A percentile compares a stretch with the other conserved stretches of the same genome.
Evolutionary conservation across 495 filamentous ascomycete genomes (phyloP).

Genomic region (Penicillium crystallinum): DNA sequence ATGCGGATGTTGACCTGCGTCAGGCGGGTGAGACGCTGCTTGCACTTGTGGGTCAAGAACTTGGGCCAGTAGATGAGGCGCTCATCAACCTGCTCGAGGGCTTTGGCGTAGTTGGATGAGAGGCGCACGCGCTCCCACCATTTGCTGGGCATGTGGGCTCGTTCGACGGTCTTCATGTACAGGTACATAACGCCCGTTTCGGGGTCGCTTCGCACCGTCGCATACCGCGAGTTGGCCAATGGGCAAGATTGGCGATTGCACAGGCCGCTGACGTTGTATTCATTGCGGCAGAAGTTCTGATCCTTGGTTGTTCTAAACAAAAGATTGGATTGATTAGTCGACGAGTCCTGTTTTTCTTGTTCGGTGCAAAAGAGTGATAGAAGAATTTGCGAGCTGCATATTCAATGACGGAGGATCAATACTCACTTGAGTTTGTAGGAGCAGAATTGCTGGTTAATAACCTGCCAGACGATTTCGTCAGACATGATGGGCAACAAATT

Average conservation of each 20-base stretch:
- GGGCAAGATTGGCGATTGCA: conserved; percentile 95
- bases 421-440: conserved; percentile 90
- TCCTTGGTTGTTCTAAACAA: conserved; percentile 72
- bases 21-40: conserved; percentile 89
- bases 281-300: conserved; percentile 92
- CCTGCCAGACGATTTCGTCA: conserved; percentile 97
- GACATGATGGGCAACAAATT: conserved; percentile 41
- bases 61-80: conserved; percentile 94
- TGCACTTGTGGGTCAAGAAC: conserved; percentile 93
- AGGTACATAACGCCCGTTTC: conserved; percentile 83
- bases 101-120: conserved; percentile 82
- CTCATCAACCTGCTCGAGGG: conserved; percentile 82
- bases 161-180: conserved; percentile 95
- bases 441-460: conserved; percentile 95
- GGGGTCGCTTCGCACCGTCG: conserved; percentile 80
- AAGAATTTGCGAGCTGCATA: conserved; percentile 1
- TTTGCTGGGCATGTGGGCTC: conserved; percentile 83
- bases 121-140: conserved; percentile 94
- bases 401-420: not conserved
- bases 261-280: conserved; percentile 91
- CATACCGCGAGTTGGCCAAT: conserved; percentile 92
- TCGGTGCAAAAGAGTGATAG: not conserved
- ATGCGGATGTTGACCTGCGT: conserved; percentile 90
- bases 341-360: conserved; percentile 1
- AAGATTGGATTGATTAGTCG: conserved; percentile 12